Percentiles rank a stretch among this genome's conserved stretches.
Evolutionary conservation across 768 basidiomycete species (phyloP).

Genomic region (Russula earlei): DNA sequence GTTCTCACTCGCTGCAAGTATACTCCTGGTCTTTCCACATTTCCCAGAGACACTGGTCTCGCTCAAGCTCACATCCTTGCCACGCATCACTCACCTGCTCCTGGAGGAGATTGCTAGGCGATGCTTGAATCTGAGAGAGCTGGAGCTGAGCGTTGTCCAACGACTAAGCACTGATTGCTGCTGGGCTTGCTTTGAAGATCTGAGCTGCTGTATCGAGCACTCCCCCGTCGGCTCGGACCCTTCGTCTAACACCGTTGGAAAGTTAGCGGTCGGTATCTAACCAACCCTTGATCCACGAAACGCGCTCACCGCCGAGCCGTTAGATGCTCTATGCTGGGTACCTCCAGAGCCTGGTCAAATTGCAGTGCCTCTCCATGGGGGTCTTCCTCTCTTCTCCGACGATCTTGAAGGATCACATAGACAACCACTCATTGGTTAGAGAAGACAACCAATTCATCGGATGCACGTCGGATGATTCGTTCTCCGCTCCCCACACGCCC

Average conservation of each 20-base stretch:
- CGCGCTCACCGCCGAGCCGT: not conserved
- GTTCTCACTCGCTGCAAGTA: constrained; percentile 8
- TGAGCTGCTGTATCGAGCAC: constrained; percentile 41
- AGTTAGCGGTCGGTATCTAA: constrained; percentile 42
- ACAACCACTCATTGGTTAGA: constrained; percentile 26
- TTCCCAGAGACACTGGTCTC: constrained; percentile 33
- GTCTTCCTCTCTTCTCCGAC: constrained; percentile 51
- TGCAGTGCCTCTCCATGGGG: constrained; percentile 48
- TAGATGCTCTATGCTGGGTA: constrained; percentile 37
- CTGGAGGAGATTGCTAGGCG: constrained; percentile 37
- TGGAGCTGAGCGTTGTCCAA: constrained; percentile 52
- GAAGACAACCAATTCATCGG: not conserved
- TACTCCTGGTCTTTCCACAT: constrained; percentile 18
- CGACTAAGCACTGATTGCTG: constrained; percentile 51
- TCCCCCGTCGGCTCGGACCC: constrained; percentile 48
- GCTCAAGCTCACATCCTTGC: constrained; percentile 44
- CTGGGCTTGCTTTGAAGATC: constrained; percentile 57
- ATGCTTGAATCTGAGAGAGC: constrained; percentile 38
- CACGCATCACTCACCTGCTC: constrained; percentile 44
- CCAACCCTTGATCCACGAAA: not conserved
- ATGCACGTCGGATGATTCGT: constrained; percentile 6
- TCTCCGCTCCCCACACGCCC: constrained; percentile 17
- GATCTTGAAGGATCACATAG: constrained; percentile 39
- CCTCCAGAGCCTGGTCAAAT: constrained; percentile 37
- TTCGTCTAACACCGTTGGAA: constrained; percentile 32